Base-by-base conservation (phyloP, 371 early-diverging fungal species). In the Syncephalastrum sp. region DNA sequence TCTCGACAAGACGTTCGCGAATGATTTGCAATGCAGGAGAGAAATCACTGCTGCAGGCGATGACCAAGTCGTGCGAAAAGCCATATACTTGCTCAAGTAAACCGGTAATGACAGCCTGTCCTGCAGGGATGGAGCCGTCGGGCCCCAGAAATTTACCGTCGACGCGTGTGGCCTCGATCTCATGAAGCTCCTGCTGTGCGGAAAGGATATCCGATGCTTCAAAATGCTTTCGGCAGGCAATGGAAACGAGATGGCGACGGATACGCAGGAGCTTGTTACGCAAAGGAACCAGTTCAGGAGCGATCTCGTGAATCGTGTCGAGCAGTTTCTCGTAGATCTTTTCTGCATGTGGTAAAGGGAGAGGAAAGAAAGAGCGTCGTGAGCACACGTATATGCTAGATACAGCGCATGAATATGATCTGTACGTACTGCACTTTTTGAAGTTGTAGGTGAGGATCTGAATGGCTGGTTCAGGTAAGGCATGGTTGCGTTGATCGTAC, bases 51-150 rank as follows among this genome's bases (percentile, higher is more conserved):
- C 48, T 87, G 67, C 66, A 63, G 1, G 83, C 81, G 7, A 87
- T 82, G 66, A 89, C 66, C 38, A 92, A 59, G 62, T 91, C 92
- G 56, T 92, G 89, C 14, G 88, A 77, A 53, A 85, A 84, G 41
- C 85, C 88, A 54, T 81, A 90, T 49, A 89, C 83, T 56, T 88
- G 83, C 56, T 94, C 93, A 43, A 95, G 54, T 21, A 95, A 60
- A 5, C 80, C 85, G 33, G 88, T 83, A 41, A 95, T 83, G 1
- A 86, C 87, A 14, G 90, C 92, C 64, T 95, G 95, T 19, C 95
- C 95, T 44, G 84, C 65, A 3, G 89, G 86, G 10, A 87, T 71
- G 6, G 57, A 61, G 3, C 88, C 90, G 56, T 85, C 71, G 13
- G 59, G 68, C 5, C 69, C 72, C 29, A 87, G 54, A 63, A 92